phyloP scores from a whole-genome alignment of 192 early-diverging fungal genomes.

The Coemansia sp. region DNA sequence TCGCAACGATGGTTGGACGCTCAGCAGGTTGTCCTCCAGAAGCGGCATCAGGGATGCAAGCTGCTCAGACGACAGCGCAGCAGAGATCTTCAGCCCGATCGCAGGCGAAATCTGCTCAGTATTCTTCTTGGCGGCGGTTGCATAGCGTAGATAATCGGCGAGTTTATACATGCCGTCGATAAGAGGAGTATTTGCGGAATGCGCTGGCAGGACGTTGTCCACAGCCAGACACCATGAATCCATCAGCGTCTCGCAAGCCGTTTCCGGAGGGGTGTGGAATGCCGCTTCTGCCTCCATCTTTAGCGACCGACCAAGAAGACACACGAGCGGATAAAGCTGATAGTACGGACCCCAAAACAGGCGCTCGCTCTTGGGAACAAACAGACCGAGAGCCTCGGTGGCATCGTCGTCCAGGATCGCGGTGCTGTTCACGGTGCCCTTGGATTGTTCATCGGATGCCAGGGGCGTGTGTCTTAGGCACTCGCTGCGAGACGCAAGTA shows the following conservation, averaged over 20 bases:
- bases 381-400: constrained; percentile 29
- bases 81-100: constrained; percentile 10
- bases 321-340: constrained; percentile 34
- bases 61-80: constrained; percentile 29
- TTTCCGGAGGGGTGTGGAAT: constrained; percentile 5
- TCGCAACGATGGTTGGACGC: constrained; percentile 53
- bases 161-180: constrained; percentile 26
- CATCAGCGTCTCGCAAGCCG: constrained; percentile 13
- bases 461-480: constrained; percentile 11
- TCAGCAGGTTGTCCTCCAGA: constrained; percentile 39
- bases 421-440: not conserved
- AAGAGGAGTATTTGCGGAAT: constrained; percentile 26
- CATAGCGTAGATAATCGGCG: constrained; percentile 26
- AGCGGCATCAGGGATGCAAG: constrained; percentile 22
- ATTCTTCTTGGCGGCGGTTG: not conserved
- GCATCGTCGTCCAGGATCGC: constrained; percentile 18
- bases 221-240: constrained; percentile 19
- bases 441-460: not conserved
- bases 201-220: constrained; percentile 20
- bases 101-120: not conserved
- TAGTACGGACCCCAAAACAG: constrained; percentile 47
- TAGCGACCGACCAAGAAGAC: constrained; percentile 40
- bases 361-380: constrained; percentile 11
- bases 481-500: constrained; percentile 11
- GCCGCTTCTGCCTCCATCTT: constrained; percentile 21